These are phyloP conservation scores for Tephrocybe rancida DNA, from an alignment of 768 basidiomycete genomes.

Conservation along the genomic window DNA sequence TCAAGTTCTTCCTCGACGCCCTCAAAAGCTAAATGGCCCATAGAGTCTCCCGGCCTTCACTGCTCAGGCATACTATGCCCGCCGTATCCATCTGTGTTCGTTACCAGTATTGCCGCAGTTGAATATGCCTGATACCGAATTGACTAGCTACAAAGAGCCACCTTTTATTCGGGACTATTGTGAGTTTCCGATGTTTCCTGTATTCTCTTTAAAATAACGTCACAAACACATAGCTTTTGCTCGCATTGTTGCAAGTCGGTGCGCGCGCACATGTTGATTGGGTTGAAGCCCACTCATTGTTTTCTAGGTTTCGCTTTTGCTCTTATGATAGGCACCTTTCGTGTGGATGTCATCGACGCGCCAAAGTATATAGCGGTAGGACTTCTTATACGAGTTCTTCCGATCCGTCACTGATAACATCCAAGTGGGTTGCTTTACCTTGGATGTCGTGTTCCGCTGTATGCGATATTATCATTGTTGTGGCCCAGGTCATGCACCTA, in stretches of 20 bases:
- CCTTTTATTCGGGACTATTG: background rate
- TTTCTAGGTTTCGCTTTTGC: slow-evolving; percentile 7
- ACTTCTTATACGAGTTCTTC: background rate
- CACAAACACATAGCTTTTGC: background rate
- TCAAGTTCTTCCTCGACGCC: background rate
- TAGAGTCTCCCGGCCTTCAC: slow-evolving; percentile 2
- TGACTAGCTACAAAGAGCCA: background rate
- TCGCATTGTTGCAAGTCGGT: slow-evolving; percentile 5
- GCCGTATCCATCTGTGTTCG: background rate
- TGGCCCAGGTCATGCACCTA: background rate
- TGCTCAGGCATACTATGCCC: slow-evolving; percentile 5
- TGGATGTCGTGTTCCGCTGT: background rate
- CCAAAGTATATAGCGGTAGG: background rate
- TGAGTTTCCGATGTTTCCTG: background rate
- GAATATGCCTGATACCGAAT: background rate
- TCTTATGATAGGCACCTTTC: slow-evolving; percentile 1
- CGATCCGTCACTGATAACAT: background rate
- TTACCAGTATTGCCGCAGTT: background rate
- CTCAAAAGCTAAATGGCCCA: background rate
- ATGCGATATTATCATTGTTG: slow-evolving; percentile 1
- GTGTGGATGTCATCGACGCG: background rate
- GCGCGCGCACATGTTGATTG: background rate
- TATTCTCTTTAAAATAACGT: background rate
- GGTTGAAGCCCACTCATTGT: background rate
- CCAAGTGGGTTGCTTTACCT: background rate